Base-by-base conservation (phyloP, 2,329 filamentous ascomycete species). In the Nothopassalora personata region DNA sequence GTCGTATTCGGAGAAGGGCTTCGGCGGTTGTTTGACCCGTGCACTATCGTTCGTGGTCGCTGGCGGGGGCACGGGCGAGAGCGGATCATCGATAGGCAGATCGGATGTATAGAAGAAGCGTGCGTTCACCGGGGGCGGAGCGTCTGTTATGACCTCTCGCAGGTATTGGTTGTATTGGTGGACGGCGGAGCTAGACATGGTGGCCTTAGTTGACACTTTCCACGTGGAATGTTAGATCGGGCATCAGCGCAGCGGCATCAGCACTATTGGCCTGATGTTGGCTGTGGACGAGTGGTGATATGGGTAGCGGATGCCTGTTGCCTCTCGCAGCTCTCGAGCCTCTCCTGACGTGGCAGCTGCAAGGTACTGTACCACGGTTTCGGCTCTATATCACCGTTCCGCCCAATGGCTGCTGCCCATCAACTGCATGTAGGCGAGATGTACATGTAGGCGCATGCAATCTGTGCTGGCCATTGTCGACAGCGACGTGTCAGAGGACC, bases 71-170 rank as follows among this genome's bases (percentile, higher is more conserved):
- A 74, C 59, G 1, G 73, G 71, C 5, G 72, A 73, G n/a, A 75
- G 68, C 19, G 73, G 73, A 61, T 75, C 73, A 61, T 75, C 73
- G 48, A 75, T 73, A 23, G 72, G 68, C 7, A 74, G 62, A 6
- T 68, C 66, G 7, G 67, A 70, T 45, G 71, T 68, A 55, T 75
- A 74, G 68, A 75, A 75, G 66, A 73, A 75, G 36, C 73, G 67
- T 30, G 70, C 71, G 23, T 66, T 56, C 23, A 73, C 63, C 1
- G 72, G 66, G 8, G 73, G 73, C 31, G 73, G 73, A 13, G 71
- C 61, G 34, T 73, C 69, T 52, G 65, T 60, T 31, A 34, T 51
- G 49, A 51, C 30, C 49, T 51, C 49, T 34, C 49, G 7, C 27
- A 51, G 30, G 49, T 51, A 51, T 30, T 71, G 66, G 62, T 79